These are phyloP conservation scores for Opeltia flavorubescens DNA, from an alignment of 495 filamentous ascomycete genomes.

Conservation along the genomic window DNA sequence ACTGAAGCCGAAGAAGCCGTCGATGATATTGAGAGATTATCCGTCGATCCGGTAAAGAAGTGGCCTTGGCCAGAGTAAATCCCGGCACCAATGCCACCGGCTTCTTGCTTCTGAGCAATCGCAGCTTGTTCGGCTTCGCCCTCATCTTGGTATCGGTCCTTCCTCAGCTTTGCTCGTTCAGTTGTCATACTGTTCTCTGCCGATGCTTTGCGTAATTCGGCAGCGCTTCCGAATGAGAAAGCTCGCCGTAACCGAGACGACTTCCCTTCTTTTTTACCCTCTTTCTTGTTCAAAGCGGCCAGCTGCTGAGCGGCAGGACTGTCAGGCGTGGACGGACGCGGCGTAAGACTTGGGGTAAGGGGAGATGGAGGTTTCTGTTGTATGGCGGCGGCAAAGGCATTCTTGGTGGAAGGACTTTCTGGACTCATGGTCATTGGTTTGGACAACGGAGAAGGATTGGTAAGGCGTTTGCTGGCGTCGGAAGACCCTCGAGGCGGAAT, in stretches of 20 bases:
- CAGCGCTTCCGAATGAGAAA: constrained; percentile 94
- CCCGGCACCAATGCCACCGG: constrained; percentile 74
- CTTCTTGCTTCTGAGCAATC: constrained; percentile 84
- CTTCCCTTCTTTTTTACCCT: constrained; percentile 58
- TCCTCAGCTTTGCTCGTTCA: constrained; percentile 52
- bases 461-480: constrained; percentile 55
- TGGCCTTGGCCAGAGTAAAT: constrained; percentile 85
- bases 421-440: constrained; percentile 55
- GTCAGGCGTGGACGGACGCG: constrained; percentile 18
- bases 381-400: constrained; percentile 11
- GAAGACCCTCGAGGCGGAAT: constrained; percentile 57
- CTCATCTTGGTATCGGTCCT: constrained; percentile 55
- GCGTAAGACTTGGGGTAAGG: constrained; percentile 14
- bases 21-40: constrained; percentile 93
- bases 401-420: constrained; percentile 22
- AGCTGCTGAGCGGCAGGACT: constrained; percentile 72
- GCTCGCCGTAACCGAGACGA: constrained; percentile 83
- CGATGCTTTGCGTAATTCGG: constrained; percentile 70
- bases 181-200: constrained; percentile 43
- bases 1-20: constrained; percentile 96
- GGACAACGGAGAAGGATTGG: constrained; percentile 76
- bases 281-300: constrained; percentile 65
- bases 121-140: constrained; percentile 77
- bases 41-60: constrained; percentile 81
- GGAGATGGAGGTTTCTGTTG: constrained; percentile 7